Evolutionary conservation across 2,329 filamentous ascomycete species (phyloP).

Genomic region (Plenodomus tracheiphilus): DNA sequence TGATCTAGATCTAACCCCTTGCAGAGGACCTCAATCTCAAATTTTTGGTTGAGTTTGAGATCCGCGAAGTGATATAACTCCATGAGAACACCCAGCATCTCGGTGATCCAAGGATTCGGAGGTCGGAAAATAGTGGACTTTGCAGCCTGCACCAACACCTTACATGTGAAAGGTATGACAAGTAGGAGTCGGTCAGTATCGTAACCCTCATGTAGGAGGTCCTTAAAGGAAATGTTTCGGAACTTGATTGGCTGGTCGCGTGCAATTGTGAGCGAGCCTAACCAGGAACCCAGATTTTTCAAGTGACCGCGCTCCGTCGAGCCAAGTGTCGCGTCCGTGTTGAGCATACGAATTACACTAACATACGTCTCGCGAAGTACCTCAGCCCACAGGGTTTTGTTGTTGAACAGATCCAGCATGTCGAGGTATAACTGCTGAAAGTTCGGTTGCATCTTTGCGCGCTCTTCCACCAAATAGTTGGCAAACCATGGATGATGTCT

Average conservation of each 20-base stretch:
- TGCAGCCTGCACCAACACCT: conserved; percentile 83
- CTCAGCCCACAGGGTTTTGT: conserved; percentile 79
- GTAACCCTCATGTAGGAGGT: conserved; percentile 89
- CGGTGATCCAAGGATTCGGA: conserved; percentile 97
- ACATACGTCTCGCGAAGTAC: conserved; percentile 92
- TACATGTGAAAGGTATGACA: conserved; percentile 97
- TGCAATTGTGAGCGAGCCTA: conserved; percentile 89
- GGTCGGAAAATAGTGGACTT: conserved; percentile 88
- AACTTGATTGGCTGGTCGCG: conserved; percentile 95
- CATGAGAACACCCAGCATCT: conserved; percentile 86
- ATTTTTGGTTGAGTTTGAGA: conserved; percentile 94
- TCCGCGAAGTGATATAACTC: conserved; percentile 94
- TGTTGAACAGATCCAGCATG: conserved; percentile 79
- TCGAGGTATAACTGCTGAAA: conserved; percentile 93
- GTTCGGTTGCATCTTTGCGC: conserved; percentile 96
- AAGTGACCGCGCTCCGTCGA: conserved; percentile 85
- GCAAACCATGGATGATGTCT: conserved; percentile 96
- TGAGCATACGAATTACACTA: conserved; percentile 83
- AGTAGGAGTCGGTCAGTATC: conserved; percentile 89
- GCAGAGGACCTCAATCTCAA: conserved; percentile 97
- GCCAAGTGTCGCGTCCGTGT: conserved; percentile 83
- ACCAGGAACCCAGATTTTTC: conserved; percentile 92
- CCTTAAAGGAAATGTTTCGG: conserved; percentile 95
- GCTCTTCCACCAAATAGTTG: conserved; percentile 89
- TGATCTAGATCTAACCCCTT: conserved; percentile 90